Evolutionary conservation across 495 filamentous ascomycete species (phyloP).

Genomic region (Arthonia radiata): DNA sequence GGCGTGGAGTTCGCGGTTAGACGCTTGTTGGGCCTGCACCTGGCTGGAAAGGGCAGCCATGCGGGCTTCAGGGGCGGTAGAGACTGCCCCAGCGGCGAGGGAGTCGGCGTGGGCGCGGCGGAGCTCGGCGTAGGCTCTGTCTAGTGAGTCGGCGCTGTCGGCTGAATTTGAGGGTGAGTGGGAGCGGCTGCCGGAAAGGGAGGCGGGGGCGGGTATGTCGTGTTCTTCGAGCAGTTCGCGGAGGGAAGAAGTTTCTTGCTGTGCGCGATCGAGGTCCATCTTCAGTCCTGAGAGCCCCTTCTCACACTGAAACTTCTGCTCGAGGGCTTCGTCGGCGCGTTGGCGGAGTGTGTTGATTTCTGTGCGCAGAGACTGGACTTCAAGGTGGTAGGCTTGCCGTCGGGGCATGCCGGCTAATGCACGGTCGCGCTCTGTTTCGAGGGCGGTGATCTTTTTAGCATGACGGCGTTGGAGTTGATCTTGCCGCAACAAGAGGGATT

Average conservation of each 20-base stretch:
- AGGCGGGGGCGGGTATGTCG: conserved; percentile 45
- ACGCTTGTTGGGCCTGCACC: conserved; percentile 51
- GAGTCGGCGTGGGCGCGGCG: conserved; percentile 32
- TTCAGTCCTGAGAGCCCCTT: conserved; percentile 79
- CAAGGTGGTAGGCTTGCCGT: conserved; percentile 54
- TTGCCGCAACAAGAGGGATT: conserved; percentile 68
- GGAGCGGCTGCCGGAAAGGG: too few species aligned
- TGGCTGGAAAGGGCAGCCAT: conserved; percentile 53
- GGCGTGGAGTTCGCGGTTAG: conserved; percentile 45
- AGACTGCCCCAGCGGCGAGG: conserved; percentile 15
- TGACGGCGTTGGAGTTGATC: conserved; percentile 58
- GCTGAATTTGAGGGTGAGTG: too few species aligned
- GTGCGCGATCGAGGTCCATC: conserved; percentile 89
- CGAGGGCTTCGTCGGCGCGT: conserved; percentile 84
- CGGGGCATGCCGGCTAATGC: conserved; percentile 45
- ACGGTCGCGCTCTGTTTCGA: conserved; percentile 57
- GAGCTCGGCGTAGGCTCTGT: conserved; percentile 56
- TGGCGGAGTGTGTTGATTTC: conserved; percentile 69
- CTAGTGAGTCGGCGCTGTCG: conserved; percentile 55
- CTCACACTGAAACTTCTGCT: conserved; percentile 89
- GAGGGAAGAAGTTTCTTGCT: conserved; percentile 70
- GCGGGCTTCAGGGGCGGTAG: conserved; percentile 37
- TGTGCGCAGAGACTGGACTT: conserved; percentile 50
- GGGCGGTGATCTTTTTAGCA: conserved; percentile 42
- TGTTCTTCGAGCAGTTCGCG: conserved; percentile 63